These are phyloP conservation scores for Solanum ahanhuiri DNA, from an alignment of 257 asterid species.

Conservation along the genomic window DNA sequence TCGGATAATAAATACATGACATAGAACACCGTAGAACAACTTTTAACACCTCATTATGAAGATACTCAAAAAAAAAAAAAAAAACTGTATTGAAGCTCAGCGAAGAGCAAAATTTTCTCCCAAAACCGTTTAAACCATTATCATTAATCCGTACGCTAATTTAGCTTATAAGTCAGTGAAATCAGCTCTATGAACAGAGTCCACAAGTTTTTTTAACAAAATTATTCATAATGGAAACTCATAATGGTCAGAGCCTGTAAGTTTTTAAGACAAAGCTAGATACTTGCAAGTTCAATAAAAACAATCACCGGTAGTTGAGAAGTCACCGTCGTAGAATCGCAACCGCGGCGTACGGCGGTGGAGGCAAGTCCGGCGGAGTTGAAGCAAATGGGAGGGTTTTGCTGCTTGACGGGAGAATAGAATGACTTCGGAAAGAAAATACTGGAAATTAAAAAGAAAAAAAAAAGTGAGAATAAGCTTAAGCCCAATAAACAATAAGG, in stretches of 20 bases:
- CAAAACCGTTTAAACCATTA: background rate
- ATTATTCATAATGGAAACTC: background rate
- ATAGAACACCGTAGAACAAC: background rate
- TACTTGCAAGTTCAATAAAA: background rate
- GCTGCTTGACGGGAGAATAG: background rate
- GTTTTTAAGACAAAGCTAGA: background rate
- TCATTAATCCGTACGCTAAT: background rate
- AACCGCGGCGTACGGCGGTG: background rate
- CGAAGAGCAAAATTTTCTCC: background rate
- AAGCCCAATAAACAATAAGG: background rate
- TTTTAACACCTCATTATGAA: background rate
- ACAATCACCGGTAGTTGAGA: background rate
- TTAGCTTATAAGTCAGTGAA: background rate
- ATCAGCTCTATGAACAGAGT: background rate
- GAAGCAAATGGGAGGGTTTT: background rate
- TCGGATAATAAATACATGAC: background rate
- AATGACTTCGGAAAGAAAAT: background rate
- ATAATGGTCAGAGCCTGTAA: background rate
- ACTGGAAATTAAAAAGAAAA: background rate
- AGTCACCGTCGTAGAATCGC: background rate
- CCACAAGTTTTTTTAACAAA: background rate
- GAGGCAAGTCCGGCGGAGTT: background rate
- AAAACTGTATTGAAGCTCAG: background rate
- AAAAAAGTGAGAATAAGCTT: background rate
- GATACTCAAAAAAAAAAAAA: background rate